Conservation (phyloP, 495 filamentous ascomycete species). For the Oleoguttula mirabilis region DNA sequence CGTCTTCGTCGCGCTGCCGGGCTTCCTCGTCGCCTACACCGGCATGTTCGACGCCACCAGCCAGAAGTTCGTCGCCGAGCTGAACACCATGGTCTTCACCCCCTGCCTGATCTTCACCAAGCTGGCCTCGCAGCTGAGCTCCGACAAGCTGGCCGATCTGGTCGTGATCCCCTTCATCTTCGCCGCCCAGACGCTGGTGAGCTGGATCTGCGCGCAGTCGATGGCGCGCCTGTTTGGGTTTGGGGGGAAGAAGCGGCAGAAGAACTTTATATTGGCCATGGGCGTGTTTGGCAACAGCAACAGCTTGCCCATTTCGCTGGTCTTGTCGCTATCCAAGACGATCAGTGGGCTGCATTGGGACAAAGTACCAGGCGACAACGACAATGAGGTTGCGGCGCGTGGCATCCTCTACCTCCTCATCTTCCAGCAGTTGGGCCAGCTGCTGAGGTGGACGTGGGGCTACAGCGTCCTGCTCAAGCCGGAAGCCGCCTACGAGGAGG, state of each 20-base stretch:
- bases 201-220: slow-evolving; percentile 57
- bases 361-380: slow-evolving; percentile 78
- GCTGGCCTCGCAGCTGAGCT: slow-evolving; percentile 85
- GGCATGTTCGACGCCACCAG: slow-evolving; percentile 90
- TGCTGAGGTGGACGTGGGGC: slow-evolving; percentile 96
- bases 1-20: slow-evolving; percentile 84
- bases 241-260: slow-evolving; percentile 43
- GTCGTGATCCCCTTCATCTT: slow-evolving; percentile 93
- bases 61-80: slow-evolving; percentile 89
- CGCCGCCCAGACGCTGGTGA: slow-evolving; percentile 69
- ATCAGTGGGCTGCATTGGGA: slow-evolving; percentile 88
- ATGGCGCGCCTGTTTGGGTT: slow-evolving; percentile 68
- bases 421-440: slow-evolving; percentile 93
- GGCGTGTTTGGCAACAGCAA: slow-evolving; percentile 97
- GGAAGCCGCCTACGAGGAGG: slow-evolving; percentile 56
- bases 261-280: slow-evolving; percentile 95
- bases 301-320: slow-evolving; percentile 90
- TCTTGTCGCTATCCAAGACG: slow-evolving; percentile 85
- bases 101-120: slow-evolving; percentile 97
- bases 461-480: slow-evolving; percentile 85
- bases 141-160: slow-evolving; percentile 77
- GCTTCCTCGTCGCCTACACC: slow-evolving; percentile 80
- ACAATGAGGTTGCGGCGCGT: slow-evolving; percentile 83
- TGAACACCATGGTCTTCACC: slow-evolving; percentile 90
- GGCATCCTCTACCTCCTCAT: slow-evolving; percentile 93